Conservation (phyloP, 2,329 filamentous ascomycete species). For the Monosporascus sp. region DNA sequence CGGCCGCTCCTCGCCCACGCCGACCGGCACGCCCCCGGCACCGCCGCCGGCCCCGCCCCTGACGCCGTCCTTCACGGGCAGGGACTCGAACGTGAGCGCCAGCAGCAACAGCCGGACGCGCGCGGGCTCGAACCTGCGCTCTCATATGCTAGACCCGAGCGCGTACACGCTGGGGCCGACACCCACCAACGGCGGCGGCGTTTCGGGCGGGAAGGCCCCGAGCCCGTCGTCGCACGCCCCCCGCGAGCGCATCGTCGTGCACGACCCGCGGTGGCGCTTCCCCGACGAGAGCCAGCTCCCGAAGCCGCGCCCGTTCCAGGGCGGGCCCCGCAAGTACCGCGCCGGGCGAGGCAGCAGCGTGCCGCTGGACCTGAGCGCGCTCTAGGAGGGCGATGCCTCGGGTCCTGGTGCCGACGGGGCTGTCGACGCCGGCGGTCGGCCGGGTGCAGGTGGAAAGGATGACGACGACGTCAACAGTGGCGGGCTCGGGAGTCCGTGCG, state of each 20-base stretch:
- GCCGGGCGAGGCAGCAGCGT: slow-evolving; percentile 92
- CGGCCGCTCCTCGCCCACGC: slow-evolving; percentile 29
- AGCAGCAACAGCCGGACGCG: slow-evolving; percentile 32
- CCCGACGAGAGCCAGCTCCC: slow-evolving; percentile 76
- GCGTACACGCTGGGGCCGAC: slow-evolving; percentile 63
- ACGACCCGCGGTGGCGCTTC: slow-evolving; percentile 83
- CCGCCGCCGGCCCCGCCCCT: slow-evolving; percentile 35
- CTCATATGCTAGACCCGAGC: slow-evolving; percentile 67
- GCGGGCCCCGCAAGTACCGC: slow-evolving; percentile 73
- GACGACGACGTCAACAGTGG: background rate
- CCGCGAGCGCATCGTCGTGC: slow-evolving; percentile 49
- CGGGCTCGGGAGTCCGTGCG: background rate
- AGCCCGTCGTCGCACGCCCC: slow-evolving; percentile 35
- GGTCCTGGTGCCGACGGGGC: background rate
- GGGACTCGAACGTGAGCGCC: slow-evolving; percentile 1
- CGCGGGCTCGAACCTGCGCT: slow-evolving; percentile 43
- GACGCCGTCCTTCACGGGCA: slow-evolving; percentile 31
- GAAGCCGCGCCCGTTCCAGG: slow-evolving; percentile 74
- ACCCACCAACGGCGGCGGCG: slow-evolving; percentile 44
- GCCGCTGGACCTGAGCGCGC: slow-evolving; percentile 71
- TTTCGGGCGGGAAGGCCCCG: slow-evolving; percentile 34
- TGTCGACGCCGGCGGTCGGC: background rate
- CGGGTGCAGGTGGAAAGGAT: background rate
- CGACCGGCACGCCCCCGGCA: slow-evolving; percentile 30
- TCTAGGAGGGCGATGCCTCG: slow-evolving; percentile 28